These are phyloP conservation scores for Ilex asprella DNA, from an alignment of 257 asterid species.

Conservation along the genomic window DNA sequence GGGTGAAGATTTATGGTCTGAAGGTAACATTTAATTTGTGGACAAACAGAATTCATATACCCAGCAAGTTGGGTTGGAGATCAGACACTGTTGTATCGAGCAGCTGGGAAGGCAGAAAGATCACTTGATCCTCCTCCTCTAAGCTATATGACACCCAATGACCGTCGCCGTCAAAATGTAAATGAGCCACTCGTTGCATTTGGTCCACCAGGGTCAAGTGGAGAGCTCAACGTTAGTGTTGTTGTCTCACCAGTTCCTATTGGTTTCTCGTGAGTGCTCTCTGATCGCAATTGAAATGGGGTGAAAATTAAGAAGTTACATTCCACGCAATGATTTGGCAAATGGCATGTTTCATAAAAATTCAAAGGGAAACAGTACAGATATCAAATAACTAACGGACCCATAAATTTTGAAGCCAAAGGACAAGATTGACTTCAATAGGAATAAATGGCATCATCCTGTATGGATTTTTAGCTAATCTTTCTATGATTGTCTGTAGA, in stretches of 20 bases:
- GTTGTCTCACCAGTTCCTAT: conserved; percentile 64
- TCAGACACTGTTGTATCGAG: conserved; percentile 66
- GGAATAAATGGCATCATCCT: too few species aligned
- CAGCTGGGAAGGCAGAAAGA: conserved; percentile 72
- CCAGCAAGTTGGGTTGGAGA: conserved; percentile 91
- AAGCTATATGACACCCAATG: conserved; percentile 12
- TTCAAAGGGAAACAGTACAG: too few species aligned
- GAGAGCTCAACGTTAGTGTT: conserved; percentile 91
- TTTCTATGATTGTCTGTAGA: conserved; percentile 24
- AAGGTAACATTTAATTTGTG: conserved; percentile 7
- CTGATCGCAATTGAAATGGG: too few species aligned
- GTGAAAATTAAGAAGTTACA: too few species aligned
- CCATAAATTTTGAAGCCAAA: too few species aligned
- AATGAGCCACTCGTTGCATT: conserved; percentile 79
- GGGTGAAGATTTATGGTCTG: neutral
- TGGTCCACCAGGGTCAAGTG: conserved; percentile 93
- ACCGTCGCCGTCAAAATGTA: conserved; percentile 30
- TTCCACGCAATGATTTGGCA: too few species aligned
- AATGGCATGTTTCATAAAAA: too few species aligned
- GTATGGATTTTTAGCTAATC: too few species aligned
- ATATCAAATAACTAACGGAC: too few species aligned
- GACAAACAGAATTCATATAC: conserved; percentile 58
- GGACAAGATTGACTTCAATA: too few species aligned
- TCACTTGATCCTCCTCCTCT: conserved; percentile 66
- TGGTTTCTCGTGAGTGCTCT: conserved; percentile 65